Conservation (phyloP, 345 rosid genomes). For the Linum trigynum region DNA sequence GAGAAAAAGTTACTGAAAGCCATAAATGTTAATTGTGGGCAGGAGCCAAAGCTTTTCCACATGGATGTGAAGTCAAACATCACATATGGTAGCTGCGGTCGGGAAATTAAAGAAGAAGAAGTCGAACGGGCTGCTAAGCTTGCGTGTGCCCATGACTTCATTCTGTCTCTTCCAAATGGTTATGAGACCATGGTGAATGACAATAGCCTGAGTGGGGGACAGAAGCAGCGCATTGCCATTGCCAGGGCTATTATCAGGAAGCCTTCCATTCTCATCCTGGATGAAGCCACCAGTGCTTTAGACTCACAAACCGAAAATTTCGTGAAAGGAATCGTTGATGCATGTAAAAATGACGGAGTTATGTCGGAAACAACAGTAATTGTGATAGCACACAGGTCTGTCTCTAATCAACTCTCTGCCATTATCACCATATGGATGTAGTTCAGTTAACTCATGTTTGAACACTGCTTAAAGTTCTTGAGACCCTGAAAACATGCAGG, state of each 20-base stretch:
- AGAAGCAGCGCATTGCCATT: slow-evolving; percentile 48
- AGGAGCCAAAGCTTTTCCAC: slow-evolving; percentile 40
- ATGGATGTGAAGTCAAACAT: slow-evolving; percentile 42
- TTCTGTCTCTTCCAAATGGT: slow-evolving; percentile 6
- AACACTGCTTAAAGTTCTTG: not conserved
- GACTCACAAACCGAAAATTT: slow-evolving; percentile 36
- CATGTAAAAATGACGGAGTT: slow-evolving; percentile 18
- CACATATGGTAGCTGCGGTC: slow-evolving; percentile 29
- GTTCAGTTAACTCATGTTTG: not conserved
- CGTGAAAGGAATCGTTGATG: slow-evolving; percentile 23
- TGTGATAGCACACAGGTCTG: slow-evolving; percentile 36
- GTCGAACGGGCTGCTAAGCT: slow-evolving; percentile 37
- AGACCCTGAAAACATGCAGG: slow-evolving; percentile 15
- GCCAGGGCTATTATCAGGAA: slow-evolving; percentile 51
- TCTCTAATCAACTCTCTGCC: not conserved
- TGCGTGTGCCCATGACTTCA: slow-evolving; percentile 5
- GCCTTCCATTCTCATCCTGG: slow-evolving; percentile 44
- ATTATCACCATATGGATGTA: no score
- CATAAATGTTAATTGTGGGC: slow-evolving; percentile 3
- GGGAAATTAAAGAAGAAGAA: slow-evolving; percentile 24
- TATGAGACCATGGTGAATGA: not conserved
- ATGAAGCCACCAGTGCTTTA: slow-evolving; percentile 58
- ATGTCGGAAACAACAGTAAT: slow-evolving; percentile 27
- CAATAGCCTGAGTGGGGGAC: slow-evolving; percentile 43
- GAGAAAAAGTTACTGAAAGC: not conserved